Evolutionary conservation across 306 rosid genomes (phyloP).

Genomic region (Biancaea sappan): DNA sequence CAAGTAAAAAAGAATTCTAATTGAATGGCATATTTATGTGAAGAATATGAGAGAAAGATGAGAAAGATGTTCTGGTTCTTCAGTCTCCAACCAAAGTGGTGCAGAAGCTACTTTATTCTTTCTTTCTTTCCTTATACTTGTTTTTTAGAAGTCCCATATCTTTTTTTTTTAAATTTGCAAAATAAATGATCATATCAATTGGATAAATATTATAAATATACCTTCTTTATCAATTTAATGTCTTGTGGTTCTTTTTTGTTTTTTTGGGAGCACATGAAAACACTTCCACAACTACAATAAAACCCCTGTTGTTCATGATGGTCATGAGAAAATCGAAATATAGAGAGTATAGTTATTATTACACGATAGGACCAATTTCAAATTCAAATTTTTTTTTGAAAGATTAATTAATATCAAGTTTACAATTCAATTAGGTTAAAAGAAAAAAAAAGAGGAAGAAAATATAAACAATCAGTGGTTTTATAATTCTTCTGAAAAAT

Average conservation of each 20-base stretch:
- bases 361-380: too few relatives aligned
- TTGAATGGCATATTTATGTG: not conserved
- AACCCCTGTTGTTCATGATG: too few relatives aligned
- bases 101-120: not conserved
- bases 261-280: not conserved
- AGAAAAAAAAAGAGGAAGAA: too few relatives aligned
- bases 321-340: not conserved
- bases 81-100: not conserved
- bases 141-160: too few relatives aligned
- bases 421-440: too few relatives aligned
- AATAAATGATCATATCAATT: not conserved
- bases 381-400: too few relatives aligned
- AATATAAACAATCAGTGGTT: too few relatives aligned
- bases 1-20: not conserved
- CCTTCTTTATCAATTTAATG: not conserved
- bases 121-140: too few relatives aligned
- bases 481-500: too few relatives aligned
- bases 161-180: too few relatives aligned
- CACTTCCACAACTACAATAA: not conserved
- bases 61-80: not conserved
- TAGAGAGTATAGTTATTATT: not conserved
- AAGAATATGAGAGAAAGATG: not conserved
- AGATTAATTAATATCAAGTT: too few relatives aligned
- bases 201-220: not conserved
- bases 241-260: not conserved